Evolutionary conservation across 2,329 filamentous ascomycete species (phyloP).

Genomic region (Fusarium papillatum): DNA sequence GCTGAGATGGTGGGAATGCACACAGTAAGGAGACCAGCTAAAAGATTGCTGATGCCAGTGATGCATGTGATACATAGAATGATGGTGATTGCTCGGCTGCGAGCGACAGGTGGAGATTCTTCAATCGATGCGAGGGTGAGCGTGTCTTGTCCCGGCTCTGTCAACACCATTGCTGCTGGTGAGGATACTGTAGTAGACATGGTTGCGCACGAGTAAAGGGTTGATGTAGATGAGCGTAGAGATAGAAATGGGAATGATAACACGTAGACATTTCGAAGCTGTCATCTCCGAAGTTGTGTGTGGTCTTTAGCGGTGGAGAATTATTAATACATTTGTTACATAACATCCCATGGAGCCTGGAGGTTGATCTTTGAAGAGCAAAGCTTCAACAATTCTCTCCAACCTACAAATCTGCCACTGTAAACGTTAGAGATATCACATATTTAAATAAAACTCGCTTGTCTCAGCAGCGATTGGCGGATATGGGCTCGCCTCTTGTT

Average conservation of each 20-base stretch:
- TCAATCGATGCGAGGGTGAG: background rate
- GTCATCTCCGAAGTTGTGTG: background rate
- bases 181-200: background rate
- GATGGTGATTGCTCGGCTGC: constrained; percentile 1
- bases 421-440: too few relatives aligned
- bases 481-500: too few relatives aligned
- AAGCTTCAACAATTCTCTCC: background rate
- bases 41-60: constrained; percentile 9
- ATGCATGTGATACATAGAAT: constrained; percentile 15
- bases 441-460: too few relatives aligned
- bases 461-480: too few relatives aligned
- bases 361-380: background rate
- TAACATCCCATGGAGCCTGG: background rate
- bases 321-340: background rate
- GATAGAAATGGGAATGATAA: background rate
- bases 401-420: background rate
- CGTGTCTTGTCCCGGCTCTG: background rate
- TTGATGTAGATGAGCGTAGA: background rate
- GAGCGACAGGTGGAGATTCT: background rate
- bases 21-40: constrained; percentile 16
- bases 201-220: background rate
- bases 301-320: background rate
- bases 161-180: background rate
- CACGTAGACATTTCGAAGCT: background rate
- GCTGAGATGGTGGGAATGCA: constrained; percentile 14